Conservation (phyloP, 768 basidiomycete species). For the Amylocystis lapponica region DNA sequence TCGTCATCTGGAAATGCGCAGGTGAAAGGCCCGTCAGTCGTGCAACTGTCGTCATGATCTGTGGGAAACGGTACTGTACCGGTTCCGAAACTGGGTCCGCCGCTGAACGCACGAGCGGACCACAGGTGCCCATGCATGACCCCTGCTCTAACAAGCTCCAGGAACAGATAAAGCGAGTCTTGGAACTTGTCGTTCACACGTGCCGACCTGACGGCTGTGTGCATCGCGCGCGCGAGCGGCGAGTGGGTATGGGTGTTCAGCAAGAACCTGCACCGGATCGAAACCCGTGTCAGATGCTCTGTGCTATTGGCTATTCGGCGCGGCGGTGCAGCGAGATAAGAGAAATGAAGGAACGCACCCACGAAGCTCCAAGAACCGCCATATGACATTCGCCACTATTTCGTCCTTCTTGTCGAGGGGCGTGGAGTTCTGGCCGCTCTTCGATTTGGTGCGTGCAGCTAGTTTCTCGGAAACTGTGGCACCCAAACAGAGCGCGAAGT, state of each 20-base stretch:
- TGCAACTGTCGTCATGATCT: constrained; percentile 16
- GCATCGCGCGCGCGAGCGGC: constrained; percentile 86
- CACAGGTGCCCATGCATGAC: constrained; percentile 94
- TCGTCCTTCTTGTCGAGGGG: constrained; percentile 97
- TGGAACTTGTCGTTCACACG: constrained; percentile 98
- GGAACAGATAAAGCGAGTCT: constrained; percentile 89
- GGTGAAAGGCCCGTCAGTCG: constrained; percentile 18
- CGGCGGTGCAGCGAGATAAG: not conserved
- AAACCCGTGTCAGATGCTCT: not conserved
- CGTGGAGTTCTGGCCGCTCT: constrained; percentile 33
- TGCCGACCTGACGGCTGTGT: constrained; percentile 68
- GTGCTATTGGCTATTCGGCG: constrained; percentile 1
- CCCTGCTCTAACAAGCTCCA: constrained; percentile 94
- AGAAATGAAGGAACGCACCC: constrained; percentile 55
- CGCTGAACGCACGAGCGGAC: constrained; percentile 84
- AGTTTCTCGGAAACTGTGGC: constrained; percentile 80
- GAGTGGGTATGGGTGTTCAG: constrained; percentile 86
- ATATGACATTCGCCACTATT: constrained; percentile 95
- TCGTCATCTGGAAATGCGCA: constrained; percentile 68
- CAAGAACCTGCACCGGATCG: constrained; percentile 61
- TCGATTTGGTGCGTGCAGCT: constrained; percentile 76
- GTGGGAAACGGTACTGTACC: constrained; percentile 48
- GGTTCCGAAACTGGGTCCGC: constrained; percentile 91
- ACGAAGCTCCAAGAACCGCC: constrained; percentile 94
- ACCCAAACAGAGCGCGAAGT: constrained; percentile 90